Evolutionary conservation across 306 rosid species (phyloP).

Genomic region (Astragalus glycyphyllos): DNA sequence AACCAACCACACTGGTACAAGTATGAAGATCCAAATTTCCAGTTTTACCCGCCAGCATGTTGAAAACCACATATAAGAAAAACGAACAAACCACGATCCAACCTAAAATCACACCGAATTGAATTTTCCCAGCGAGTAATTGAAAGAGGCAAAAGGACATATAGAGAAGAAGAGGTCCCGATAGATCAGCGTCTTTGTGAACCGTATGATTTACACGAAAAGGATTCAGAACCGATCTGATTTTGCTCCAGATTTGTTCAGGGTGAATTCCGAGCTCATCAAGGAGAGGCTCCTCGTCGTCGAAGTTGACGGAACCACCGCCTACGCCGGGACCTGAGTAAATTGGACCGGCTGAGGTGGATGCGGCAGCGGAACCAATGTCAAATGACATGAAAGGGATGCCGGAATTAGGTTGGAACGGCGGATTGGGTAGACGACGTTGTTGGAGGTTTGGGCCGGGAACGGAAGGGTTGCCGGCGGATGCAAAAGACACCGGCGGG

Average conservation of each 20-base stretch:
- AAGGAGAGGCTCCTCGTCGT: slow-evolving; percentile 93
- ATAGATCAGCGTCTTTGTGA: slow-evolving; percentile 85
- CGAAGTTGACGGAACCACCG: slow-evolving; percentile 65
- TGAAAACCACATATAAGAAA: slow-evolving; percentile 88
- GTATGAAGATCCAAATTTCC: slow-evolving; percentile 91
- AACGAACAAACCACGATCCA: slow-evolving; percentile 95
- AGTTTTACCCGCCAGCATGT: slow-evolving; percentile 91
- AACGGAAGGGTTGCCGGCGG: slow-evolving; percentile 66
- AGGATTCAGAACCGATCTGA: slow-evolving; percentile 84
- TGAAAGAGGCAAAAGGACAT: slow-evolving; percentile 87
- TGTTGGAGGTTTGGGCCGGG: slow-evolving; percentile 60
- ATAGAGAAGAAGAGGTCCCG: slow-evolving; percentile 93
- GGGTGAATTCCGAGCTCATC: slow-evolving; percentile 98
- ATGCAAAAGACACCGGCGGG: slow-evolving; percentile 89
- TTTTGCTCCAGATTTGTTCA: slow-evolving; percentile 89
- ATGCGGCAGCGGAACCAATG: slow-evolving; percentile 77
- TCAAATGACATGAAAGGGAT: slow-evolving; percentile 97
- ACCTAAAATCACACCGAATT: slow-evolving; percentile 91
- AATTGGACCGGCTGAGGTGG: slow-evolving; percentile 64
- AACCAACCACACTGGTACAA: slow-evolving; percentile 93
- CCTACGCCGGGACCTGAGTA: slow-evolving; percentile 60
- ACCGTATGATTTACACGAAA: slow-evolving; percentile 72
- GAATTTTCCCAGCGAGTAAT: slow-evolving; percentile 93
- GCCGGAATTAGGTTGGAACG: slow-evolving; percentile 82
- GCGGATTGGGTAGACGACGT: slow-evolving; percentile 79